Conservation (phyloP, 805 yeast species). For the Isabelozyma rhagii region DNA sequence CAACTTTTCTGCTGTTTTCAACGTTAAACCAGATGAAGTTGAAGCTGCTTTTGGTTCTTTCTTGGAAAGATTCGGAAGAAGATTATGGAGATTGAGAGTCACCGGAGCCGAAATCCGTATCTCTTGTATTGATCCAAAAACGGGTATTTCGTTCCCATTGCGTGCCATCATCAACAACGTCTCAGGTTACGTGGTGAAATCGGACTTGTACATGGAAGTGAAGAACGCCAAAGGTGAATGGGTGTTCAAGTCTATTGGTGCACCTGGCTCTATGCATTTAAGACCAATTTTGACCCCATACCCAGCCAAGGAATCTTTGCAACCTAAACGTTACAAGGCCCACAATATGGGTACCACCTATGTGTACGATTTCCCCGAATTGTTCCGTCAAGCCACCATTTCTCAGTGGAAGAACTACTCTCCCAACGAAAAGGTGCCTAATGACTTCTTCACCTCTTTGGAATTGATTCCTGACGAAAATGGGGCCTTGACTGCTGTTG, state of each 20-base stretch:
- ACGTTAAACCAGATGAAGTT: constrained; percentile 91
- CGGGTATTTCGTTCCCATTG: constrained; percentile 90
- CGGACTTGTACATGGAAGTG: constrained; percentile 92
- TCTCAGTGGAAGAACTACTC: constrained; percentile 78
- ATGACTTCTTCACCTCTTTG: constrained; percentile 70
- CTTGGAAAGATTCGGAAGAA: constrained; percentile 94
- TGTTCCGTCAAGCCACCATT: constrained; percentile 88
- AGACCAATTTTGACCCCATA: constrained; percentile 95
- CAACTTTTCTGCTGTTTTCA: constrained; percentile 94
- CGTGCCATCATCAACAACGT: constrained; percentile 96
- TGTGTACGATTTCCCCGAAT: constrained; percentile 97
- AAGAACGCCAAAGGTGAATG: constrained; percentile 91
- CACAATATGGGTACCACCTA: constrained; percentile 98
- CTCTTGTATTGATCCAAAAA: constrained; percentile 83
- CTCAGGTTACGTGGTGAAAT: constrained; percentile 94
- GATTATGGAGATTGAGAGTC: constrained; percentile 94
- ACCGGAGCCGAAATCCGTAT: constrained; percentile 97
- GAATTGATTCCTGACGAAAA: constrained; percentile 86
- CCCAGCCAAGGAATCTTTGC: constrained; percentile 96
- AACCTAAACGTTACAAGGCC: constrained; percentile 98
- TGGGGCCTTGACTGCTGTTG: constrained; percentile 79
- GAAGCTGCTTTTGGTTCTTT: constrained; percentile 97
- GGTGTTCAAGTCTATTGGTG: constrained; percentile 93
- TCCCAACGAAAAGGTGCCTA: constrained; percentile 58
- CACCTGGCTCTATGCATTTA: constrained; percentile 96